Conservation (phyloP, 192 early-diverging fungal species). For the Backusella sp. region DNA sequence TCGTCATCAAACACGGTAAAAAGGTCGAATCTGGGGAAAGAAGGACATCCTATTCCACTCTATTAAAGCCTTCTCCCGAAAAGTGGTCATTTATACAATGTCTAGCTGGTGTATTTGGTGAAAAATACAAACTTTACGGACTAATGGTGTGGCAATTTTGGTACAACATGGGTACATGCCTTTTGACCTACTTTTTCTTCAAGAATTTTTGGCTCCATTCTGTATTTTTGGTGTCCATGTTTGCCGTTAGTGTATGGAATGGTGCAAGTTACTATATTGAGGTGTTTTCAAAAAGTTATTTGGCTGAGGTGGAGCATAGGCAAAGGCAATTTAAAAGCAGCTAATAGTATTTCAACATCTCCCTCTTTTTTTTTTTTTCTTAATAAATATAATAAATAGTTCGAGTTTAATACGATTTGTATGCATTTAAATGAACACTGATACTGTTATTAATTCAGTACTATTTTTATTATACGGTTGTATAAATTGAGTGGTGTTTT, state of each 20-base stretch:
- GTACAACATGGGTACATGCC: constrained; percentile 48
- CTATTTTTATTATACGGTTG: neutral
- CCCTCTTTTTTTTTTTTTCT: neutral
- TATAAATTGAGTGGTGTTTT: neutral
- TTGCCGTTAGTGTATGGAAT: constrained; percentile 59
- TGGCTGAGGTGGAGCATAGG: constrained; percentile 21
- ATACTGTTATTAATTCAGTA: too few species aligned
- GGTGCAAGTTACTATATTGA: constrained; percentile 70
- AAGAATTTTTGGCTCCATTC: constrained; percentile 54
- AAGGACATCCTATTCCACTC: constrained; percentile 57
- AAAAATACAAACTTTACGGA: constrained; percentile 48
- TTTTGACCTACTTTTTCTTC: constrained; percentile 50
- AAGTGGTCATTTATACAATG: constrained; percentile 32
- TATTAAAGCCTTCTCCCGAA: constrained; percentile 47
- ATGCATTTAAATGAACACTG: too few species aligned
- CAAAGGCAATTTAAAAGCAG: neutral
- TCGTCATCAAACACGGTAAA: constrained; percentile 25
- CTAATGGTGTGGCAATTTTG: constrained; percentile 60
- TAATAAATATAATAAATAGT: neutral
- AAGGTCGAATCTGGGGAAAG: constrained; percentile 39
- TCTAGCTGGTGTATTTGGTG: constrained; percentile 42
- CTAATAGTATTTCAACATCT: neutral
- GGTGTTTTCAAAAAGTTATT: constrained; percentile 59
- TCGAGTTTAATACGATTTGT: neutral
- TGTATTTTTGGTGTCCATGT: constrained; percentile 45